Percentiles rank a stretch among this genome's conserved stretches.
Evolutionary conservation across 345 rosid species (phyloP).

Genomic region (Raphanus raphanistrum): DNA sequence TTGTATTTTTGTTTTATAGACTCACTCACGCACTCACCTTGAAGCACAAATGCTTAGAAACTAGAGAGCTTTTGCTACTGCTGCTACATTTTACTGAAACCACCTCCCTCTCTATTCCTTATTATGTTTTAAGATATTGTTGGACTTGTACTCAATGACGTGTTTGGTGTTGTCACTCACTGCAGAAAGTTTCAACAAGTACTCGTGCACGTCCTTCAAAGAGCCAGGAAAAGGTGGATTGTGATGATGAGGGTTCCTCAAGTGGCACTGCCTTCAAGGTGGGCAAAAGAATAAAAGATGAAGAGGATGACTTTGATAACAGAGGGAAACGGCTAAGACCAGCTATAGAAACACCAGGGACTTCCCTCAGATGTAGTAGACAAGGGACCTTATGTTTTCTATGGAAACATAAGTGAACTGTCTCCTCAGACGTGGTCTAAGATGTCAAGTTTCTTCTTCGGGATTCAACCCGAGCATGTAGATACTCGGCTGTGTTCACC

Average conservation of each 20-base stretch:
- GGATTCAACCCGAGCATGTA: slow-evolving; percentile 67
- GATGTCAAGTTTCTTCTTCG: slow-evolving; percentile 62
- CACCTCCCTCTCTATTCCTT: neutral
- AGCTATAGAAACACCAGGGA: no score
- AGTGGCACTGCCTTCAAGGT: slow-evolving; percentile 21
- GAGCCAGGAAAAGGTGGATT: slow-evolving; percentile 25
- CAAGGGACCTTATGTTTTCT: slow-evolving; percentile 73
- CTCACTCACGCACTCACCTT: neutral
- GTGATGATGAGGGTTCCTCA: slow-evolving; percentile 22
- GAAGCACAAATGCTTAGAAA: neutral
- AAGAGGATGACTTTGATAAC: neutral
- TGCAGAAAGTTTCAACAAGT: slow-evolving; percentile 14
- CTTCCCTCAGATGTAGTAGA: slow-evolving; percentile 44
- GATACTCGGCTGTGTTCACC: slow-evolving; percentile 61
- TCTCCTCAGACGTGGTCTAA: slow-evolving; percentile 59
- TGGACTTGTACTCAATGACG: slow-evolving; percentile 14
- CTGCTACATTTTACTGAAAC: neutral
- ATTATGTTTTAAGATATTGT: neutral
- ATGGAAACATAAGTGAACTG: slow-evolving; percentile 57
- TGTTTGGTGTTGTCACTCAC: neutral
- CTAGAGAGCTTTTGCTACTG: neutral
- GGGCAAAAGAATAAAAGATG: slow-evolving; percentile 39
- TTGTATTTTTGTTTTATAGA: neutral
- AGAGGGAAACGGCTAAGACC: no score
- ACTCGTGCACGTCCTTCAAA: slow-evolving; percentile 22